Base-by-base conservation (phyloP, 306 rosid species). In the Rosa lucieae region DNA sequence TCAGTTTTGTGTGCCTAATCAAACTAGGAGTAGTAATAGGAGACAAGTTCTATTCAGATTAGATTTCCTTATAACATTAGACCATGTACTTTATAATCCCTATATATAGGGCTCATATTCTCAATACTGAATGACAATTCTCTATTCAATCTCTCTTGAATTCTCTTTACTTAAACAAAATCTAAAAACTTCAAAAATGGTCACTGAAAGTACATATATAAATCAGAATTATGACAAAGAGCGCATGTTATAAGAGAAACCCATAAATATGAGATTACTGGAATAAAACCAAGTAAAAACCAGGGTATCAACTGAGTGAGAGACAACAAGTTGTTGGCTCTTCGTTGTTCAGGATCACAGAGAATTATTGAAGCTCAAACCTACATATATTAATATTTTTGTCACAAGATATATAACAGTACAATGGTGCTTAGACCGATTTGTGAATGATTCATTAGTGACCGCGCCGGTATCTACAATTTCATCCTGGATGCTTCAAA, bases 321-420 rank as follows among this genome's bases (percentile, higher is more conserved):
- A 89, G 92, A 80, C 91, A 91, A 87, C 92, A 82, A 89, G 86
- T 40, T 73, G 91, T 84, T 89, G 94, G 59, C 89, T 88, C 92
- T 81, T 85, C 81, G 74, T 75, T 82, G 53, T 71, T 46, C 52
- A 52, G 37, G 69, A 81, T 75, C 61, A 63, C 58, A 76, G 66
- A 26, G 72, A 56, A 44, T 58, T 47, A 85, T 26, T 72, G 68
- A 70, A 65, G 78, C 71, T 69, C 67, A 81, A 73, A 75, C 21
- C 56, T 49, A 80, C 73, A 58, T 66, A 76, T 82, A 62, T 78
- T 62, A 14, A 74, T 61, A 62, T 79, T 15, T 70, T 32, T 77
- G 18, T 72, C 59, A 78, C 69, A 61, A 23, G 69, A 70, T 80
- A 26, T 26, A 26, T 26, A 78, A 46, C 13, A 82, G 40, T 59